Evolutionary conservation across 495 filamentous ascomycete genomes (phyloP).

Genomic region (Neurospora pannonica): DNA sequence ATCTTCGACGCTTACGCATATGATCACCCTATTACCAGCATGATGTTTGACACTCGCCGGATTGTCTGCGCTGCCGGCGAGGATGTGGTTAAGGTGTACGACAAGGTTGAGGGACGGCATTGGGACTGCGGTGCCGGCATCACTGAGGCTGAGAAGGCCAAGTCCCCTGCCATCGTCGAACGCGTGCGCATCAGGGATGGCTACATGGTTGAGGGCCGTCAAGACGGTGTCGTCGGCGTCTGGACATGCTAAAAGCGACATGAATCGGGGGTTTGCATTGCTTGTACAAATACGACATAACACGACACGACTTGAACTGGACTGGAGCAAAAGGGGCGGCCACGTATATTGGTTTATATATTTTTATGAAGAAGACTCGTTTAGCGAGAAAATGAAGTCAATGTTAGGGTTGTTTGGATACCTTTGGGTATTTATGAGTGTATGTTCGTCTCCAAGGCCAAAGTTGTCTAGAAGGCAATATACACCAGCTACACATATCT

Average conservation of each 20-base stretch:
- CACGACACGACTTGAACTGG: background rate
- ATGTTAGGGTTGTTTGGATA: background rate
- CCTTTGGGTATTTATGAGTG: background rate
- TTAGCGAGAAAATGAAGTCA: background rate
- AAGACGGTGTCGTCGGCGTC: conserved; percentile 79
- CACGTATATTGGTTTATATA: background rate
- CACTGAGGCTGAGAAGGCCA: conserved; percentile 50
- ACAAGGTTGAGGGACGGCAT: conserved; percentile 89
- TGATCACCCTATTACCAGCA: conserved; percentile 84
- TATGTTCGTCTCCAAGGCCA: background rate
- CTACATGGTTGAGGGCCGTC: conserved; percentile 83
- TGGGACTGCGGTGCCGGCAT: conserved; percentile 93
- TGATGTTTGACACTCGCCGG: conserved; percentile 92
- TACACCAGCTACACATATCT: background rate
- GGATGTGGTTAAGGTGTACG: conserved; percentile 91
- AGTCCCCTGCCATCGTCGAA: conserved; percentile 63
- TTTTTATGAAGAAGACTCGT: background rate
- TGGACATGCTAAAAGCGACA: conserved; percentile 66
- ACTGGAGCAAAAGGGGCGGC: background rate
- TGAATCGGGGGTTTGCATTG: background rate
- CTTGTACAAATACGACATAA: background rate
- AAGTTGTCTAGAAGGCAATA: background rate
- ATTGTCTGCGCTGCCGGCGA: conserved; percentile 90
- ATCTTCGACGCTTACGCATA: conserved; percentile 97
- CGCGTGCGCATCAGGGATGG: conserved; percentile 87